A percentile compares a stretch with the other conserved stretches of the same genome.
Conservation (phyloP, 2,329 filamentous ascomycete genomes). For the Cercospora beticola region DNA sequence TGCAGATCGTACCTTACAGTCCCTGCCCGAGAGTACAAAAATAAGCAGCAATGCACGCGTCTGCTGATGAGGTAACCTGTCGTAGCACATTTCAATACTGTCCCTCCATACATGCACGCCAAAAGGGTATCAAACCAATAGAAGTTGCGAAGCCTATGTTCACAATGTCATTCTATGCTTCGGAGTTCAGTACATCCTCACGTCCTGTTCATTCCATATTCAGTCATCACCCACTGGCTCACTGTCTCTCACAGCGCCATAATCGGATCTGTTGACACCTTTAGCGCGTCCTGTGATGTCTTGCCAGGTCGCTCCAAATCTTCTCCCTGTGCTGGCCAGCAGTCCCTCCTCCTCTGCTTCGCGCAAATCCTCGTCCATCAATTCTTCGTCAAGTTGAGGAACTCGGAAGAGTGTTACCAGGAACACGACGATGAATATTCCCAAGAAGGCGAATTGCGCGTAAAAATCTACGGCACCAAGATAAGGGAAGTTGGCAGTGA, state of each 20-base stretch:
- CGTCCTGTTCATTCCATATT: background rate
- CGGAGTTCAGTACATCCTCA: conserved; percentile 9
- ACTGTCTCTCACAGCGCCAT: conserved; percentile 15
- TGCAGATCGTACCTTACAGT: background rate
- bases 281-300: conserved; percentile 68
- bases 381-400: conserved; percentile 71
- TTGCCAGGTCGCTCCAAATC: conserved; percentile 85
- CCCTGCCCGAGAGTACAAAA: background rate
- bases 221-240: background rate
- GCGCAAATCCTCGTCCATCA: conserved; percentile 85
- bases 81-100: background rate
- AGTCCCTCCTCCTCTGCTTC: conserved; percentile 92
- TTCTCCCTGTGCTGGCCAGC: conserved; percentile 75
- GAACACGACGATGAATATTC: conserved; percentile 77
- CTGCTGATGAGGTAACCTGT: background rate
- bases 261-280: conserved; percentile 32
- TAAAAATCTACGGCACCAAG: conserved; percentile 93
- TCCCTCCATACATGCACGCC: background rate
- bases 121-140: conserved; percentile 5
- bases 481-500: conserved; percentile 91
- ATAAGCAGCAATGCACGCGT: background rate
- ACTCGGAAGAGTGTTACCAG: conserved; percentile 75
- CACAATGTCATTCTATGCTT: conserved; percentile 2
- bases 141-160: background rate
- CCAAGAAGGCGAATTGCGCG: conserved; percentile 89